Evolutionary conservation across 345 rosid species (phyloP).

Genomic region (Fremontodendron californicum): DNA sequence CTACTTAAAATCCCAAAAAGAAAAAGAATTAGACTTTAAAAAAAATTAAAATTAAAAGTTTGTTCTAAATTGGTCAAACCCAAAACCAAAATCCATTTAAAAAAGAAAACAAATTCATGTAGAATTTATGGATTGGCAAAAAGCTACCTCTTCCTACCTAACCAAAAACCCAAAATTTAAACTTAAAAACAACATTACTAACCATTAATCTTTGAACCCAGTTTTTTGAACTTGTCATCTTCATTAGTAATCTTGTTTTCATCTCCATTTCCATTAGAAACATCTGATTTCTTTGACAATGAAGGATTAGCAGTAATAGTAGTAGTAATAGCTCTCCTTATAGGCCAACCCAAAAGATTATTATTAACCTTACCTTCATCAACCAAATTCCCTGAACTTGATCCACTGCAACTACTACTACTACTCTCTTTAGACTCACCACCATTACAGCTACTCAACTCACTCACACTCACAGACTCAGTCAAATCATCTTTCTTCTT

Average conservation of each 20-base stretch:
- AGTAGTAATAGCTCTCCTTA: conserved; percentile 45
- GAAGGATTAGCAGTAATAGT: conserved; percentile 6
- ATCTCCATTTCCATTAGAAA: conserved; percentile 27
- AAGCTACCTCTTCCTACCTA: neutral
- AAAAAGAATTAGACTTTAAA: neutral
- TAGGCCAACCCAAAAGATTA: conserved; percentile 88
- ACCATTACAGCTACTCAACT: conserved; percentile 29
- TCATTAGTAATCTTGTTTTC: conserved; percentile 28
- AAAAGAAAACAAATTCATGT: too few species aligned
- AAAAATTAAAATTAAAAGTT: neutral
- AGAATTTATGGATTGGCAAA: neutral
- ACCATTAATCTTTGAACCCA: conserved; percentile 52
- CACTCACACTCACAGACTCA: conserved; percentile 36
- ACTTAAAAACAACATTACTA: conserved; percentile 3
- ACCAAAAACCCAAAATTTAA: neutral
- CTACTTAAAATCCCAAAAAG: conserved; percentile 29
- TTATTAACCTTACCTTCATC: conserved; percentile 28
- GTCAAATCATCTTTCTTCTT: conserved; percentile 38
- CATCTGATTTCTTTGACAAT: conserved; percentile 37
- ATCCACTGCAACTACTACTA: conserved; percentile 33
- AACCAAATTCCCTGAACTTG: conserved; percentile 33
- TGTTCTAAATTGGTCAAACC: neutral
- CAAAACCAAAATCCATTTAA: neutral
- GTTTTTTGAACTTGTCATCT: conserved; percentile 36
- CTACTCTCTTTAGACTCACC: conserved; percentile 52